Evolutionary conservation across 2,329 filamentous ascomycete species (phyloP).

Genomic region (Lasiodiplodia citricola): DNA sequence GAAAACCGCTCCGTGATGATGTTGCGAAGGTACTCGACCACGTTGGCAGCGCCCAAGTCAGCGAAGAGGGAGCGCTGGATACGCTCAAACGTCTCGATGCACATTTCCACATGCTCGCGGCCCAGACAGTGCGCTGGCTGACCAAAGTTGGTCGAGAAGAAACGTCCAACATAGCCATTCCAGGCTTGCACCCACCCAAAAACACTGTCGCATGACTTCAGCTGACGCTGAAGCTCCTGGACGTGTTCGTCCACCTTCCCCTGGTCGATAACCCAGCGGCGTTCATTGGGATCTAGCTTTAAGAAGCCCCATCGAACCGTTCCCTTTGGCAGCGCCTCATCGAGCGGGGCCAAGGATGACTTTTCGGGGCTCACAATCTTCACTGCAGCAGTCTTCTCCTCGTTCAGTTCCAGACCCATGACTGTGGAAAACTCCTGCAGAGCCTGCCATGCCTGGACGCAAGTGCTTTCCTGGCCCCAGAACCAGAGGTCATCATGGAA

Average conservation of each 20-base stretch:
- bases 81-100: slow-evolving; percentile 57
- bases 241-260: slow-evolving; percentile 64
- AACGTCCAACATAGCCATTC: slow-evolving; percentile 63
- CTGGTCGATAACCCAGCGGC: slow-evolving; percentile 66
- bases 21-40: slow-evolving; percentile 58
- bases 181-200: slow-evolving; percentile 66
- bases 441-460: slow-evolving; percentile 64
- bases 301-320: slow-evolving; percentile 67
- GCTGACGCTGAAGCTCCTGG: slow-evolving; percentile 63
- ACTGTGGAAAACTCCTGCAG: slow-evolving; percentile 60
- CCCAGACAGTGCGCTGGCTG: slow-evolving; percentile 62
- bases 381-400: slow-evolving; percentile 62
- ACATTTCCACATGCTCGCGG: slow-evolving; percentile 60
- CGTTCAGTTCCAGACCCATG: slow-evolving; percentile 64
- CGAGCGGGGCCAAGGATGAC: slow-evolving; percentile 23
- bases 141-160: slow-evolving; percentile 64
- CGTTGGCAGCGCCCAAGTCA: slow-evolving; percentile 41
- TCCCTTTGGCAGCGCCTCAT: slow-evolving; percentile 55
- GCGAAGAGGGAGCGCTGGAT: slow-evolving; percentile 60
- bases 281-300: slow-evolving; percentile 57
- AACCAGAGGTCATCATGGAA: slow-evolving; percentile 72
- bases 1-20: slow-evolving; percentile 48
- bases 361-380: slow-evolving; percentile 43
- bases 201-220: slow-evolving; percentile 60
- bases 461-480: slow-evolving; percentile 62